These are phyloP conservation scores for Rubia occidens DNA, from an alignment of 305 asterid species.

Conservation along the genomic window DNA sequence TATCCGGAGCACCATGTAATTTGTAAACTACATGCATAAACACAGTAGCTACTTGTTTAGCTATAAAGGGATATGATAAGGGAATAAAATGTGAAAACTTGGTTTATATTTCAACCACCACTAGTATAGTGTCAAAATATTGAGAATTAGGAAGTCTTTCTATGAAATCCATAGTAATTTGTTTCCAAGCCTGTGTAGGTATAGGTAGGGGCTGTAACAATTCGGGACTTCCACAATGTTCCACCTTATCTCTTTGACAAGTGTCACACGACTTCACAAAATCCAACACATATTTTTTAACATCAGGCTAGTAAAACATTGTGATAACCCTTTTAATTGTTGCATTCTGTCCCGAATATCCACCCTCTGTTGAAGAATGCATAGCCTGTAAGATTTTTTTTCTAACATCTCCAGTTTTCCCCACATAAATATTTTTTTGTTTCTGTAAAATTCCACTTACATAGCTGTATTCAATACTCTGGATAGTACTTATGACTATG, in stretches of 20 bases:
- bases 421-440: too few relatives aligned
- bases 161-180: not conserved
- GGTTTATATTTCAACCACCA: not conserved
- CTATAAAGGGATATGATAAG: not conserved
- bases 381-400: not conserved
- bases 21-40: not conserved
- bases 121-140: not conserved
- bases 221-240: too few relatives aligned
- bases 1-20: not conserved
- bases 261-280: not conserved
- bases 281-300: not conserved
- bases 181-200: not conserved
- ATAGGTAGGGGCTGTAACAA: not conserved
- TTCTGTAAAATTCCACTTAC: not conserved
- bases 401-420: not conserved
- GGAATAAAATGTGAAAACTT: constrained; percentile 4
- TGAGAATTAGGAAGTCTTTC: not conserved
- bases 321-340: not conserved
- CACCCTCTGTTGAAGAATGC: not conserved
- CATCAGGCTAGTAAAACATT: not conserved
- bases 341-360: not conserved
- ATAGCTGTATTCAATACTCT: too few relatives aligned
- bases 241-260: not conserved
- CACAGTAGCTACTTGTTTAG: not conserved
- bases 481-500: too few relatives aligned